Evolutionary conservation across 495 filamentous ascomycete genomes (phyloP).

Genomic region (Filosporella fistucella): DNA sequence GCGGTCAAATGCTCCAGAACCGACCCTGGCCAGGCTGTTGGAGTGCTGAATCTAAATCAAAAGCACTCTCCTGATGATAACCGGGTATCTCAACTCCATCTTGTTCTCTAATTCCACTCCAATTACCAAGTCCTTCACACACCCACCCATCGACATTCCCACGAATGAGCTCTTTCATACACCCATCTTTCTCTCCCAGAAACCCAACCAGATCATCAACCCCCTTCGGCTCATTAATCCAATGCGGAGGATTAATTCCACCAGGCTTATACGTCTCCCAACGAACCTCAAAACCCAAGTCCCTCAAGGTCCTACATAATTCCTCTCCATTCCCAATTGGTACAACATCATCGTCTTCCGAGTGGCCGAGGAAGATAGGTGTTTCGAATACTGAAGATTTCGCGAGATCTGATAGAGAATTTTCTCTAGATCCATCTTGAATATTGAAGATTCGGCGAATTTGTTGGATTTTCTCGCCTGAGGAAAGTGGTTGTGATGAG

Average conservation of each 20-base stretch:
- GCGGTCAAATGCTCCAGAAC: too few relatives aligned
- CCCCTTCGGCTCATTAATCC: constrained; percentile 46
- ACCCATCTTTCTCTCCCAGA: too few relatives aligned
- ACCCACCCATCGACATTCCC: too few relatives aligned
- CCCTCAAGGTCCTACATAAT: constrained; percentile 33
- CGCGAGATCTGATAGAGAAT: background rate
- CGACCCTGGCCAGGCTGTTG: too few relatives aligned
- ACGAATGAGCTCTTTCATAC: too few relatives aligned
- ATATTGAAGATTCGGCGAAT: background rate
- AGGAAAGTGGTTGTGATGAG: constrained; percentile 1
- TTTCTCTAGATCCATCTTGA: background rate
- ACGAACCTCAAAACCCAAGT: constrained; percentile 38
- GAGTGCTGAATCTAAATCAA: too few relatives aligned
- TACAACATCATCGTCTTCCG: constrained; percentile 45
- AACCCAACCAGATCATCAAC: constrained; percentile 48
- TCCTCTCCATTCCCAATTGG: constrained; percentile 36
- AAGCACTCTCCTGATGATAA: too few relatives aligned
- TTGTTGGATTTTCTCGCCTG: background rate
- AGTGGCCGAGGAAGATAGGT: constrained; percentile 52
- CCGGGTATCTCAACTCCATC: too few relatives aligned
- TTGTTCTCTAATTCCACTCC: too few relatives aligned
- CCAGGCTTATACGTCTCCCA: constrained; percentile 48
- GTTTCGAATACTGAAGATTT: constrained; percentile 15
- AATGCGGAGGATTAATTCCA: too few relatives aligned
- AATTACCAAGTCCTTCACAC: too few relatives aligned